phyloP scores from a whole-genome alignment of 257 asterid species.

The Solanum piurae region DNA sequence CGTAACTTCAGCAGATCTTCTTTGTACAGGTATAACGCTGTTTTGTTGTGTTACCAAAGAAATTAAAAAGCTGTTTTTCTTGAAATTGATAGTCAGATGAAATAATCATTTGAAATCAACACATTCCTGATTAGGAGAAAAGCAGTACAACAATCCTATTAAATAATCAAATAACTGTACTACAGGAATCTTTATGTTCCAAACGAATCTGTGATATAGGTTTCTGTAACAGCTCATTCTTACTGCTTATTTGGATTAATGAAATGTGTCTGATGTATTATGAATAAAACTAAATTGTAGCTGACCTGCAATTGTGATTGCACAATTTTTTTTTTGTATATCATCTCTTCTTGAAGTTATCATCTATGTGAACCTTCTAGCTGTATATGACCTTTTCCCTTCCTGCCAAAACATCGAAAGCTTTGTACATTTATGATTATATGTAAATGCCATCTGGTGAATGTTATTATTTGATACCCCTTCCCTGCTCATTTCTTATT shows the following conservation, averaged over 20 bases:
- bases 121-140: neutral
- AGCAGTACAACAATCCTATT: neutral
- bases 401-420: neutral
- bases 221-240: neutral
- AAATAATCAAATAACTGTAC: neutral
- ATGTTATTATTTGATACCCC: neutral
- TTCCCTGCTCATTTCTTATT: neutral
- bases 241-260: neutral
- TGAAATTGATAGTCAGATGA: neutral
- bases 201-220: neutral
- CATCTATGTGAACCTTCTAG: neutral
- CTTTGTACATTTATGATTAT: neutral
- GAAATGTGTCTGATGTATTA: neutral
- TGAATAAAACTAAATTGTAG: neutral
- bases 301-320: neutral
- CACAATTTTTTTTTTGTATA: neutral
- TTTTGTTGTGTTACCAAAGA: neutral
- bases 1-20: conserved; percentile 78
- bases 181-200: neutral
- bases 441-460: neutral
- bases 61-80: neutral
- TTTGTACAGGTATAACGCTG: conserved; percentile 53
- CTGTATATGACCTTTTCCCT: neutral
- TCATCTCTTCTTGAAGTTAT: neutral
- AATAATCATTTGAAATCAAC: neutral